Evolutionary conservation across 768 basidiomycete species (phyloP).

Genomic region (Mycena polygramma): DNA sequence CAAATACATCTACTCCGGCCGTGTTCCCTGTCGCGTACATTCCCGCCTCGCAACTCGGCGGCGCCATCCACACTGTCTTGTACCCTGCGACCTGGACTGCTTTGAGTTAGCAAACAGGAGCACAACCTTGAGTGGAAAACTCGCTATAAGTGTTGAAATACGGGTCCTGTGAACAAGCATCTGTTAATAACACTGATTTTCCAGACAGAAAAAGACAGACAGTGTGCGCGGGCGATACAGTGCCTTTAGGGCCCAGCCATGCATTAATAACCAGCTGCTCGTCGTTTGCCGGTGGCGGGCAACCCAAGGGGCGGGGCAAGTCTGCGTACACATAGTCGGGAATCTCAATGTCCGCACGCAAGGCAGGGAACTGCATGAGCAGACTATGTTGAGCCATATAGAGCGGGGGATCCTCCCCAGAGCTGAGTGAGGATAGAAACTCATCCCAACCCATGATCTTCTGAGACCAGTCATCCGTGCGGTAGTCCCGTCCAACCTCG

Average conservation of each 20-base stretch:
- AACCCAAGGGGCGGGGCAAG: constrained; percentile 63
- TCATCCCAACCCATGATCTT: constrained; percentile 80
- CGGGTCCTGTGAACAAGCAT: constrained; percentile 74
- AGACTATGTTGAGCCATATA: constrained; percentile 96
- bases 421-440: constrained; percentile 69
- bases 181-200: constrained; percentile 10
- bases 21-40: constrained; percentile 91
- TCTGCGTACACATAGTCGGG: constrained; percentile 91
- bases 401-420: constrained; percentile 54
- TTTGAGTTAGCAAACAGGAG: constrained; percentile 21
- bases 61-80: constrained; percentile 94
- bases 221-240: constrained; percentile 91
- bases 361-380: constrained; percentile 83
- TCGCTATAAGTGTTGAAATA: constrained; percentile 92
- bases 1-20: constrained; percentile 85
- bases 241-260: constrained; percentile 87
- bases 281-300: constrained; percentile 74
- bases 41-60: constrained; percentile 64
- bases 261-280: constrained; percentile 78
- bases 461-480: constrained; percentile 85
- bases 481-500: constrained; percentile 90
- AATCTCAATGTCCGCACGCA: constrained; percentile 81
- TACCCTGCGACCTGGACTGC: constrained; percentile 89
- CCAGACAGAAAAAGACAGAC: constrained; percentile 51
- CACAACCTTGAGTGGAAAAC: constrained; percentile 18